Base-by-base conservation (phyloP, 768 basidiomycete genomes). In the Mycena belliarum region DNA sequence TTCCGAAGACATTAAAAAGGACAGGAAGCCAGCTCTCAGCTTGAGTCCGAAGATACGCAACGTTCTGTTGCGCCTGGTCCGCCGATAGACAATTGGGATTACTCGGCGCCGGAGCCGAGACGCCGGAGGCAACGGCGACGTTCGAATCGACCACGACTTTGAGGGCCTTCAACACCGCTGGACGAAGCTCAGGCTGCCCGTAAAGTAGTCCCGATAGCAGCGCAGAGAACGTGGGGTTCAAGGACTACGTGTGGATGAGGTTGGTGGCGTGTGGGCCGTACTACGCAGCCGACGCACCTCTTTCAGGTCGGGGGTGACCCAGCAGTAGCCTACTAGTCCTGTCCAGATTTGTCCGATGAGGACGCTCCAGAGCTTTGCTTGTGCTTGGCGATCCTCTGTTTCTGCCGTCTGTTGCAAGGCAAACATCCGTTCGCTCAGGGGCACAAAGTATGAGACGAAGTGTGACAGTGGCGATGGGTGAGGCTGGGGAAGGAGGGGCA, bases 291-390 rank as follows among this genome's bases (percentile, higher is more conserved):
- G 2, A 71, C 75, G 65, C 62, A 87, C 94, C 75, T 85, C 74
- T 63, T 81, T 76, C 38, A 97, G 74, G 70, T 98, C 91, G n/a
- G 78, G 66, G 14, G 91, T 80, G 24, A 85, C 85, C 69, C 88
- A 85, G 70, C 94, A 96, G 74, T 98, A 99, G 2, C 95, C 94
- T 7, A 86, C 85, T 38, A 98, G 81, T 24, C 95, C 92, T 24
- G 85, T 79, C 97, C 97, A 99, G 20, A 96, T 85, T 71, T 99
- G 97, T 11, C 88, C 87, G 23, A 98, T 86, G 43, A 98, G 81
- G 12, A 96, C 94, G 62, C 85, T 90, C 93, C 94, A 99, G 35
- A 98, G 87, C 73, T 98, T 99, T 15, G 89, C 91, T 72, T 98
- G 95, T 0, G 90, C 86, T 49, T 81, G 82, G 35, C 86, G 84